phyloP scores from a whole-genome alignment of 2,329 filamentous ascomycete genomes.

The Calonectria pseudoturangicola region DNA sequence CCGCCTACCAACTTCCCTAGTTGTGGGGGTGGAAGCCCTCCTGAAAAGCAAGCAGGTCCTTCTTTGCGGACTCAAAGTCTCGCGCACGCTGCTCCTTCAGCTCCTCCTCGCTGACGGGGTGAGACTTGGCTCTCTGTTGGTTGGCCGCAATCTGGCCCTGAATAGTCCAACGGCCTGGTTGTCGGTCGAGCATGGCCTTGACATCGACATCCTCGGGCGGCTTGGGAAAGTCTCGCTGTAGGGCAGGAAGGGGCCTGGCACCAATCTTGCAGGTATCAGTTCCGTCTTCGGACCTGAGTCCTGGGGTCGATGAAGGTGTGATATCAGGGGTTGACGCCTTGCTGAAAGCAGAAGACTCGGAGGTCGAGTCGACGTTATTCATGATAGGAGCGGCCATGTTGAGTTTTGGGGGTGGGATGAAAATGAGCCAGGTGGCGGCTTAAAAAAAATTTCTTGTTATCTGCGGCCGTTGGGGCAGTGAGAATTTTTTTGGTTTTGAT shows the following conservation, averaged over 20 bases:
- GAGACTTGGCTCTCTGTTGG: constrained; percentile 52
- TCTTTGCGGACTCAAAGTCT: constrained; percentile 69
- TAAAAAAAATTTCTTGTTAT: background rate
- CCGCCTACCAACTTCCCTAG: constrained; percentile 27
- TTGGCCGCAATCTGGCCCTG: constrained; percentile 60
- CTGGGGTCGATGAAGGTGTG: constrained; percentile 50
- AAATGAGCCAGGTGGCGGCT: background rate
- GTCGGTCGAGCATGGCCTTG: constrained; percentile 64
- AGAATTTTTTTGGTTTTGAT: constrained; percentile 22
- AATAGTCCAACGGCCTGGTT: constrained; percentile 65
- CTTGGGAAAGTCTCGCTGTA: constrained; percentile 63
- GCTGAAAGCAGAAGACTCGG: constrained; percentile 42
- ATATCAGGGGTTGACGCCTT: constrained; percentile 49
- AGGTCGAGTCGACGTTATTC: constrained; percentile 41
- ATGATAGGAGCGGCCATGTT: constrained; percentile 38
- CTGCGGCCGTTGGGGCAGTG: background rate
- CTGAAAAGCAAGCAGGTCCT: constrained; percentile 65
- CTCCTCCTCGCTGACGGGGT: constrained; percentile 47
- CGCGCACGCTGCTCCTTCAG: constrained; percentile 60
- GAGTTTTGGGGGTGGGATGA: background rate
- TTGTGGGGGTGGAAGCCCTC: constrained; percentile 46
- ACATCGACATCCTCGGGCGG: constrained; percentile 64
- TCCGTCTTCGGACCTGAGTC: constrained; percentile 44
- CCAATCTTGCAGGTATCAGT: constrained; percentile 39
- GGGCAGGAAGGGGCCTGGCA: constrained; percentile 59